Conservation (phyloP, 2,329 filamentous ascomycete genomes). For the Nakataea oryzae region DNA sequence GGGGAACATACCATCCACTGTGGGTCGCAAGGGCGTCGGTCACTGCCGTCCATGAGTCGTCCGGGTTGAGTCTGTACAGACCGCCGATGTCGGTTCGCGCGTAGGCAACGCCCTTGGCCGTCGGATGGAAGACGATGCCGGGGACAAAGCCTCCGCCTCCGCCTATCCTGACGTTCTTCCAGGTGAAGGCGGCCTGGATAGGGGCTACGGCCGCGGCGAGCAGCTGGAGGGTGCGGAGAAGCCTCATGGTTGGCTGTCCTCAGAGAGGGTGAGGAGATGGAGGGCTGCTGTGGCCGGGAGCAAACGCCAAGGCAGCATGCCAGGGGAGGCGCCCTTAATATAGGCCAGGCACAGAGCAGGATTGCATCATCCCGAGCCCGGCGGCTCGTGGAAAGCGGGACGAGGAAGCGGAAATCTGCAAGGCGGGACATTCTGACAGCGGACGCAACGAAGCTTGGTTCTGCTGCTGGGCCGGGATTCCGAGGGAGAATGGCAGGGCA, state of each 20-base stretch:
- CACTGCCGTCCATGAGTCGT: conserved; percentile 45
- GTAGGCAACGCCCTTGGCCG: conserved; percentile 38
- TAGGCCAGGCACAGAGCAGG: background rate
- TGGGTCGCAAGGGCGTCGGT: conserved; percentile 33
- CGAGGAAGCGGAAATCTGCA: background rate
- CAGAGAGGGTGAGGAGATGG: background rate
- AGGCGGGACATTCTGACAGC: background rate
- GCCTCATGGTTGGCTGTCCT: background rate
- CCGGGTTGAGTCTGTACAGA: conserved; percentile 41
- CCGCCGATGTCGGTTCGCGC: conserved; percentile 48
- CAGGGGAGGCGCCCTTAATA: background rate
- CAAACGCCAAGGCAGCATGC: background rate
- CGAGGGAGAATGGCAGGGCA: background rate
- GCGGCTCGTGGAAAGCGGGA: background rate
- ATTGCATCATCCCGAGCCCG: background rate
- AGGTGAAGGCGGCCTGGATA: conserved; percentile 24
- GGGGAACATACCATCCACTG: conserved; percentile 28
- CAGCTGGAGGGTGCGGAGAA: background rate
- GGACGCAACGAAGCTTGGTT: background rate
- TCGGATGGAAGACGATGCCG: conserved; percentile 46
- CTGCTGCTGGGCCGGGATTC: background rate
- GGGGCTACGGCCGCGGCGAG: conserved; percentile 11
- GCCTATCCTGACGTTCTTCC: conserved; percentile 41
- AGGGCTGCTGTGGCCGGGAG: background rate
- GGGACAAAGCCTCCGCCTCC: conserved; percentile 47